Conservation (phyloP, 1,284 basidiomycete genomes). For the Puccinia coronata region DNA sequence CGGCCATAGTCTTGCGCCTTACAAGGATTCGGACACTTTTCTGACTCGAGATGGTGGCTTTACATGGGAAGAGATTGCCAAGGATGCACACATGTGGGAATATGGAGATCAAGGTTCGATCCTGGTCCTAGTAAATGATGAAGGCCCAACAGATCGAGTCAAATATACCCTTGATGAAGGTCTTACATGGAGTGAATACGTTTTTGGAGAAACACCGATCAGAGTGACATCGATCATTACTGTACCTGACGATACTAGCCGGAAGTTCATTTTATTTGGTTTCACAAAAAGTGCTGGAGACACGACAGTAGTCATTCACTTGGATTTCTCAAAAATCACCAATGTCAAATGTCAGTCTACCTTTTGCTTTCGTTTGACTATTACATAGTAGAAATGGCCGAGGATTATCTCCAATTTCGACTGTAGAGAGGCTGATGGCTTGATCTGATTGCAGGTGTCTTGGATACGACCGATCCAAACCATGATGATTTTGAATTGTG, state of each 20-base stretch:
- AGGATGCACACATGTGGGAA: slow-evolving; percentile 96
- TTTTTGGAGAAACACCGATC: slow-evolving; percentile 73
- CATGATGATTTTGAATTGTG: slow-evolving; percentile 91
- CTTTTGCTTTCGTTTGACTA: background rate
- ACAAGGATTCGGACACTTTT: slow-evolving; percentile 90
- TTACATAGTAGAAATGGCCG: slow-evolving; percentile 1
- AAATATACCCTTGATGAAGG: slow-evolving; percentile 89
- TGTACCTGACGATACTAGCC: slow-evolving; percentile 83
- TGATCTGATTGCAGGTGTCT: slow-evolving; percentile 64
- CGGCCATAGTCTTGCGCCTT: slow-evolving; percentile 76
- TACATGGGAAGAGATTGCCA: slow-evolving; percentile 97
- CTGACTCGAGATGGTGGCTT: slow-evolving; percentile 94
- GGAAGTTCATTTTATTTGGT: slow-evolving; percentile 85
- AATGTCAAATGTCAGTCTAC: slow-evolving; percentile 68
- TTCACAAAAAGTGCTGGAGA: slow-evolving; percentile 64
- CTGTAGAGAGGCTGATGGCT: slow-evolving; percentile 31
- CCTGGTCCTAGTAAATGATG: slow-evolving; percentile 90
- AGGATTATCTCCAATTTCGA: slow-evolving; percentile 46
- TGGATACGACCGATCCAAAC: slow-evolving; percentile 70
- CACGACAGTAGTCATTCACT: slow-evolving; percentile 72
- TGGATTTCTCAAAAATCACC: slow-evolving; percentile 84
- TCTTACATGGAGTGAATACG: slow-evolving; percentile 79
- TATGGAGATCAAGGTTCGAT: slow-evolving; percentile 96
- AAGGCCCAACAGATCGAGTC: slow-evolving; percentile 84
- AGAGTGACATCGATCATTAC: slow-evolving; percentile 79